phyloP scores from a whole-genome alignment of 202 grass and related monocot genomes.

The Brachypodium distachyon region DNA sequence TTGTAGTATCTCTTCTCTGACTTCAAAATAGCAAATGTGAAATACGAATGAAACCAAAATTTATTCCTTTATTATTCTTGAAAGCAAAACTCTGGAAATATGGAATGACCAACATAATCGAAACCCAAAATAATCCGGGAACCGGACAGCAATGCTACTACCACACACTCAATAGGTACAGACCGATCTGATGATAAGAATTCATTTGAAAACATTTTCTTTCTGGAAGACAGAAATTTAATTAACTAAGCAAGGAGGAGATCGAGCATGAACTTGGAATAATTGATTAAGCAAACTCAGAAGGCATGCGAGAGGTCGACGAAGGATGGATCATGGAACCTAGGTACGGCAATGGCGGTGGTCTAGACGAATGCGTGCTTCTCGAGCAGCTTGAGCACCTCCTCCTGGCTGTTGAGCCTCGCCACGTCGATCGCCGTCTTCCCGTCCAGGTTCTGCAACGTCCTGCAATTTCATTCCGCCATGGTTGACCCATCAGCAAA shows the following conservation, averaged over 20 bases:
- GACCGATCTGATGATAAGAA: background rate
- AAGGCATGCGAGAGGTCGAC: background rate
- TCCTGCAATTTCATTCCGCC: constrained; percentile 8
- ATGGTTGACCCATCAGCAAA: background rate
- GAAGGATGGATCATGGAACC: background rate
- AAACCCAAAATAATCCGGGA: background rate
- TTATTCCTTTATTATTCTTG: no score
- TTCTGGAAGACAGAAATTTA: background rate
- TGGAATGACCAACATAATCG: background rate
- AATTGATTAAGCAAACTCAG: background rate
- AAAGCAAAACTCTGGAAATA: constrained; percentile 8
- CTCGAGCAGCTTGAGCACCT: constrained; percentile 93
- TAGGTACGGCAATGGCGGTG: background rate
- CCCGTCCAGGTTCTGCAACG: constrained; percentile 89
- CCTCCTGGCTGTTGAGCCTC: constrained; percentile 85
- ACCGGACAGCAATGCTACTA: background rate
- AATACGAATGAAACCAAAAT: no score
- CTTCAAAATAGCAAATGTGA: no score
- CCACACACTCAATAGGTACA: constrained; percentile 21
- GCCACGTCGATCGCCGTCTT: constrained; percentile 93
- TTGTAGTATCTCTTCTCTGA: no score
- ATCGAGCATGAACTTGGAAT: background rate
- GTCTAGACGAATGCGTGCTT: constrained; percentile 84
- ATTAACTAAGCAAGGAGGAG: background rate
- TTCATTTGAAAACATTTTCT: background rate